Conservation (phyloP, 1,284 basidiomycete species). For the Trichosporon sp. region DNA sequence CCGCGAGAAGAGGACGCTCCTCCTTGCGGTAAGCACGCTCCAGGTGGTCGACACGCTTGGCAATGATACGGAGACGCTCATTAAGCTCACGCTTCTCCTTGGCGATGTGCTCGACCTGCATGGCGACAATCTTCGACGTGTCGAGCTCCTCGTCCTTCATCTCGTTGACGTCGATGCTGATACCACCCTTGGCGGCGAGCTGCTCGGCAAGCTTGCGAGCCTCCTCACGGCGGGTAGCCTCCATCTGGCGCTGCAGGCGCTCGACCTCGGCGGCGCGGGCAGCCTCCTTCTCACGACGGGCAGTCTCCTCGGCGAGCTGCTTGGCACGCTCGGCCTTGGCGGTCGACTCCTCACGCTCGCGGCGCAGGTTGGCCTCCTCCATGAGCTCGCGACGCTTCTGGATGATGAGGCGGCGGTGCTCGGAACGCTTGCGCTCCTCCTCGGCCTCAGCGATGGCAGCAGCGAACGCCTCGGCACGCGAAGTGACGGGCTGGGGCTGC, state of each 20-base stretch:
- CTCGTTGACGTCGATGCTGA: conserved; percentile 78
- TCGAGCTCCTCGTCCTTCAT: conserved; percentile 76
- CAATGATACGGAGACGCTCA: conserved; percentile 74
- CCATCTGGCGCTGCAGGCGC: conserved; percentile 73
- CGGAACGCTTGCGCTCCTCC: conserved; percentile 67
- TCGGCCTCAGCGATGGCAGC: conserved; percentile 50
- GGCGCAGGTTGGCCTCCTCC: conserved; percentile 75
- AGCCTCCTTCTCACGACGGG: conserved; percentile 62
- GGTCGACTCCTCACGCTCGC: conserved; percentile 86
- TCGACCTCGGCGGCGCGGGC: conserved; percentile 68
- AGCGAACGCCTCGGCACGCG: conserved; percentile 46
- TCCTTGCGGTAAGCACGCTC: conserved; percentile 95
- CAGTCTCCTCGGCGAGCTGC: conserved; percentile 69
- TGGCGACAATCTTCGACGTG: conserved; percentile 79
- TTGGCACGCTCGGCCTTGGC: conserved; percentile 67
- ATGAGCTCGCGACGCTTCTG: conserved; percentile 81
- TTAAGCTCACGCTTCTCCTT: conserved; percentile 91
- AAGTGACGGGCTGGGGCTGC: conserved; percentile 43
- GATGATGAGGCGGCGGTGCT: conserved; percentile 72
- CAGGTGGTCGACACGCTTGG: conserved; percentile 90
- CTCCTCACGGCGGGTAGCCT: conserved; percentile 74
- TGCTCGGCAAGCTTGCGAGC: conserved; percentile 84
- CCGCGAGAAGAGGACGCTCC: conserved; percentile 75
- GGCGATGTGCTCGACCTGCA: conserved; percentile 91
- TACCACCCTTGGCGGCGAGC: conserved; percentile 73